These are phyloP conservation scores for Aspergillus uvarum DNA, from an alignment of 2,329 filamentous ascomycete species.

Conservation along the genomic window DNA sequence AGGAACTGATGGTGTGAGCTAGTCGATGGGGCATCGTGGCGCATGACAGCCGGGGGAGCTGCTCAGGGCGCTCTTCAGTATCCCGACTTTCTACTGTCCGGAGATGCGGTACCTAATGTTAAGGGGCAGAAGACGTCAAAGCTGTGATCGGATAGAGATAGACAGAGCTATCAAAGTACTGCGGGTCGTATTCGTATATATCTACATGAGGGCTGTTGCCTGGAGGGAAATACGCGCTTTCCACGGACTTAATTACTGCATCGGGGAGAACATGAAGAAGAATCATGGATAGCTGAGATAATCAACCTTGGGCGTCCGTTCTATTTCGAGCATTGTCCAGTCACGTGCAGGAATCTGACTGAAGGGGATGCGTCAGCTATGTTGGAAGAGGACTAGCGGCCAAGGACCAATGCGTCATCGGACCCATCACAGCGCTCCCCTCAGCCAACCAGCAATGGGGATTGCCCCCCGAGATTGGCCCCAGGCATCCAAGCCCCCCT, in stretches of 20 bases:
- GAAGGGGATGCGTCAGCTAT: background rate
- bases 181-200: no score
- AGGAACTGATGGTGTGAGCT: background rate
- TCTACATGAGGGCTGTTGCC: no score
- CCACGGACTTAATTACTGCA: no score
- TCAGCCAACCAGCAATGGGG: background rate
- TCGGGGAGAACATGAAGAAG: no score
- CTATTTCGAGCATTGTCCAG: background rate
- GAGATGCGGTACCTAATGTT: constrained; percentile 56
- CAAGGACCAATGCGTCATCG: background rate
- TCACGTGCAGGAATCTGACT: background rate
- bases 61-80: constrained; percentile 48
- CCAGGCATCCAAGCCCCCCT: background rate
- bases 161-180: no score
- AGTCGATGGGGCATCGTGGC: constrained; percentile 47
- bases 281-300: no score
- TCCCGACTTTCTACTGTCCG: constrained; percentile 60
- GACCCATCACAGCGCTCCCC: background rate
- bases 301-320: background rate
- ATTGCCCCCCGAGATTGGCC: background rate
- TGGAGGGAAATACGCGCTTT: no score
- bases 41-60: constrained; percentile 31
- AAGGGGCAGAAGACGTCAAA: constrained; percentile 59
- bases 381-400: background rate
- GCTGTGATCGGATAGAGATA: constrained; percentile 35